Evolutionary conservation across 495 filamentous ascomycete genomes (phyloP), one percentile per base, ranked within the genome.

Genomic region (Aspergillus olivimuriae): DNA sequence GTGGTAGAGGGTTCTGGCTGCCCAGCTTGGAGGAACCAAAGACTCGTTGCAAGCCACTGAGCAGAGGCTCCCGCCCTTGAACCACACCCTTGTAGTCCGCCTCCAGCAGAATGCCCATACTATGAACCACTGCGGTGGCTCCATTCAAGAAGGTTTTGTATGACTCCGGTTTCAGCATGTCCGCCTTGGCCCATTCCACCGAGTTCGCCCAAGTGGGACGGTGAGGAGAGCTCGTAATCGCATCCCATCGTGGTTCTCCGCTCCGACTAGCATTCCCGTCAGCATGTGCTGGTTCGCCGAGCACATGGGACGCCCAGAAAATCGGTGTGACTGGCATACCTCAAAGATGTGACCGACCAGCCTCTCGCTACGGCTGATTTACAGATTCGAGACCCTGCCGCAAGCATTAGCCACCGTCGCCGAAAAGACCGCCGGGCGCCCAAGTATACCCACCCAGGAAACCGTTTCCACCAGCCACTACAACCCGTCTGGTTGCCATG

Each of bases 11-110:
- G 64, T 92, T 87, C 52, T 79, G 70, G 31, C 78, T 79, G 4
- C 80, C 82, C 16, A 62, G 55, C 54, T 84, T 85, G 3, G 72
- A 75, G 4, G 73, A 58, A 43, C 80, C 75, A 52, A 96, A 97
- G 30, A 87, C 89, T 39, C 81, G 79, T 42, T 76, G 73, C 3
- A 98, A 65, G 0, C 89, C 89, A 1, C 79, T 62, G 40, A 91
- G 57, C 4, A 87, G 77, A 0, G 84, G 85, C 53, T 92, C 89
- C 36, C 75, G 76, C 14, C 92, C 94, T 40, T 76, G 79, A 30
- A 98, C 59, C 3, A 95, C 87, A 46, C 84, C 85, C 67, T 98
- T 97, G 74, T 98, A 98, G 65, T 98, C 92, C 6, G 91, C 90
- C 66, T 98, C 92, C 10, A 98, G 75, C n/a, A 98, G 73, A 41